Evolutionary conservation across 2,329 filamentous ascomycete species (phyloP).

Genomic region (Emericellopsis cladophorae): DNA sequence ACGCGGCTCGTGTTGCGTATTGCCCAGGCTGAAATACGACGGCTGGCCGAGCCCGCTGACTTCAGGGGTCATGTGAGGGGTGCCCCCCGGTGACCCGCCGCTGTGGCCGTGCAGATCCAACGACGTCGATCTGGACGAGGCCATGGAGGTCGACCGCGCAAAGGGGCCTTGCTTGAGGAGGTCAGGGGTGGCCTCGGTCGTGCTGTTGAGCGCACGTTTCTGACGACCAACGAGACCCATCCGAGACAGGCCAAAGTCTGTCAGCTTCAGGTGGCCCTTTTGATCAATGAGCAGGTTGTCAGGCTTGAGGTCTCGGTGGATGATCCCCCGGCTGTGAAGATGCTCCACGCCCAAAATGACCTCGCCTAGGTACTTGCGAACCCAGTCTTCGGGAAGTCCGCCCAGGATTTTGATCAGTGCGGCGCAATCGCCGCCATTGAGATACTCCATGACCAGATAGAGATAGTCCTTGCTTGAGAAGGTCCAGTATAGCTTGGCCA

Average conservation of each 20-base stretch:
- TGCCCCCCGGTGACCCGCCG: conserved; percentile 64
- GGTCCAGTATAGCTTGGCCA: conserved; percentile 98
- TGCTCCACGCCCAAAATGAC: conserved; percentile 96
- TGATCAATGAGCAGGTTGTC: conserved; percentile 96
- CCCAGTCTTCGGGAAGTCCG: conserved; percentile 91
- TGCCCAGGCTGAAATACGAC: conserved; percentile 77
- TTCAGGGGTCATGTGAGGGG: conserved; percentile 75
- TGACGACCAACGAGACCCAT: conserved; percentile 96
- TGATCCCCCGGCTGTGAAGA: conserved; percentile 84
- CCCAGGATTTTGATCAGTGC: conserved; percentile 91
- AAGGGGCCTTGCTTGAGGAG: conserved; percentile 88
- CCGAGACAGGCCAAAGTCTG: conserved; percentile 90
- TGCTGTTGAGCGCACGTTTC: conserved; percentile 76
- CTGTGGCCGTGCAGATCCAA: conserved; percentile 67
- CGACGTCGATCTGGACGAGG: conserved; percentile 85
- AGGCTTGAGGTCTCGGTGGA: conserved; percentile 92
- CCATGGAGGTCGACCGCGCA: conserved; percentile 69
- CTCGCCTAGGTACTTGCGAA: conserved; percentile 92
- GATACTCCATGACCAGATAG: conserved; percentile 97
- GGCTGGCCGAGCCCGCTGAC: conserved; percentile 58
- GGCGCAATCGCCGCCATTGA: conserved; percentile 94
- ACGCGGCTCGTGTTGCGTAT: conserved; percentile 45
- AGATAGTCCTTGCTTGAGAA: conserved; percentile 99
- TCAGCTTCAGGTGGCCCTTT: conserved; percentile 91
- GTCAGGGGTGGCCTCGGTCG: conserved; percentile 77